These are phyloP conservation scores for Stagonosporopsis vannaccii DNA, from an alignment of 2,329 filamentous ascomycete genomes.

Conservation along the genomic window DNA sequence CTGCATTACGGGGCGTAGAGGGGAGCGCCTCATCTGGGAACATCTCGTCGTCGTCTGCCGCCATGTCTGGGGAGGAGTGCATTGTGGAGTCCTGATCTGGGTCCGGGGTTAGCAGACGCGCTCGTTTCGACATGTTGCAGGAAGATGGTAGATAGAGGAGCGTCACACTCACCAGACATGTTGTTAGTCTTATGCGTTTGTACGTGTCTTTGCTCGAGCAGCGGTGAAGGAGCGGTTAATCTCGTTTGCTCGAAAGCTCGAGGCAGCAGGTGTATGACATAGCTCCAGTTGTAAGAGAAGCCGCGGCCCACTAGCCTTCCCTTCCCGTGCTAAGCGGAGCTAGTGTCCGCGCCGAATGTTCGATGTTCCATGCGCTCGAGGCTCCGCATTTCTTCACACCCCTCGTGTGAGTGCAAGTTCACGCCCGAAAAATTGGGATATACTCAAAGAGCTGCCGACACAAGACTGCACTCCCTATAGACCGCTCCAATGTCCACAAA, in stretches of 20 bases:
- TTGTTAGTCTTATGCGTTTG: not conserved
- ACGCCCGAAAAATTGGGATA: not conserved
- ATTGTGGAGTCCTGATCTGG: slow-evolving; percentile 64
- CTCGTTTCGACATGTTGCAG: slow-evolving; percentile 23
- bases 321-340: slow-evolving; percentile 17
- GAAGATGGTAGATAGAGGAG: not conserved
- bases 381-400: slow-evolving; percentile 22
- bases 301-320: slow-evolving; percentile 20
- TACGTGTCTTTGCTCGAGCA: not conserved
- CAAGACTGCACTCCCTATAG: slow-evolving; percentile 1
- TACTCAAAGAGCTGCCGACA: not conserved
- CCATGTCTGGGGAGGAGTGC: slow-evolving; percentile 53
- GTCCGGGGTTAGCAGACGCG: slow-evolving; percentile 21
- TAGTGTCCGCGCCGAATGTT: slow-evolving; percentile 20
- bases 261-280: slow-evolving; percentile 14
- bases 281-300: slow-evolving; percentile 14
- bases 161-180: slow-evolving; percentile 12
- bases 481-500: slow-evolving; percentile 38
- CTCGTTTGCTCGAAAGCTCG: not conserved
- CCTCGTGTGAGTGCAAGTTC: slow-evolving; percentile 2
- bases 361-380: slow-evolving; percentile 13
- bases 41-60: slow-evolving; percentile 50
- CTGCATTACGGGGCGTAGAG: slow-evolving; percentile 52
- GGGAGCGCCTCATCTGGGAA: slow-evolving; percentile 55
- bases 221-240: slow-evolving; percentile 1